Evolutionary conservation across 2,329 filamentous ascomycete species (phyloP).

Genomic region (Clarireedia paspali): DNA sequence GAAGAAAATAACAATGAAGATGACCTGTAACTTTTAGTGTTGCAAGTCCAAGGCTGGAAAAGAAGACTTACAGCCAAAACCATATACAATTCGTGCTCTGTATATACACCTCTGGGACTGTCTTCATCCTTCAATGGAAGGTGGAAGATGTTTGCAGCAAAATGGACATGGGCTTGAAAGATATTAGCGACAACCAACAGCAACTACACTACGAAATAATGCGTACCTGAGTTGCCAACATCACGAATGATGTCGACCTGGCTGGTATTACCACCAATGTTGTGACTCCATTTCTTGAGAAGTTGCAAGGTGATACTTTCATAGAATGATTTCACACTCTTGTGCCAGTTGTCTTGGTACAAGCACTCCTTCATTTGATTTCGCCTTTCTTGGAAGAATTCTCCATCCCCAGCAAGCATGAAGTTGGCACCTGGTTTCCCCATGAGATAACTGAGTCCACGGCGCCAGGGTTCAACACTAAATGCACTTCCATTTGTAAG

Average conservation of each 20-base stretch:
- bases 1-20: constrained; percentile 60
- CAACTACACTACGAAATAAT: constrained; percentile 36
- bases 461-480: constrained; percentile 23
- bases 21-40: constrained; percentile 44
- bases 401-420: constrained; percentile 46
- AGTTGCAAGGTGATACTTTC: constrained; percentile 40
- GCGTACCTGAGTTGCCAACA: constrained; percentile 43
- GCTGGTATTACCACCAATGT: constrained; percentile 30
- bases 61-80: constrained; percentile 5
- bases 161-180: constrained; percentile 36
- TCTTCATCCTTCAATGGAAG: constrained; percentile 44
- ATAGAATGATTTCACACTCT: constrained; percentile 59
- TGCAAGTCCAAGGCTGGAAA: background rate
- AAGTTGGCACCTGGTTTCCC: constrained; percentile 36
- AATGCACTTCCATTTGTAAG: constrained; percentile 25
- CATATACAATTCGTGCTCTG: constrained; percentile 37
- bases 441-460: constrained; percentile 6
- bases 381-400: constrained; percentile 41
- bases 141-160: constrained; percentile 44
- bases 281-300: constrained; percentile 38
- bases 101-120: constrained; percentile 42
- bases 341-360: constrained; percentile 52
- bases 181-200: constrained; percentile 39
- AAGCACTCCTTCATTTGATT: constrained; percentile 49
- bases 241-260: constrained; percentile 52